Evolutionary conservation across 164 flowering plant species (phyloP), one percentile per base, ranked within the genome.

Genomic region (Houttuynia cordata): DNA sequence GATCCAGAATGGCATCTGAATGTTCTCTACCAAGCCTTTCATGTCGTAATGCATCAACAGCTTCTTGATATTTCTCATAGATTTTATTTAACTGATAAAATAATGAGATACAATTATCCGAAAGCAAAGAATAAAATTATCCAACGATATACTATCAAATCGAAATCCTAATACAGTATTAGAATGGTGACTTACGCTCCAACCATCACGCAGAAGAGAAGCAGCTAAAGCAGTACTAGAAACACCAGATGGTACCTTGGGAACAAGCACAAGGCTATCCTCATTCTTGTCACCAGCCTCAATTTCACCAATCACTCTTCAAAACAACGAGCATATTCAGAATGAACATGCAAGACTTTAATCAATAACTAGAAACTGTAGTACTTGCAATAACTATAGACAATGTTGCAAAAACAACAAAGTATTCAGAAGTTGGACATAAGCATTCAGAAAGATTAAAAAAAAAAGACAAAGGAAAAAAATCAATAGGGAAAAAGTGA

Each of bases 151-250:
- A n/a, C n/a, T n/a, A n/a, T n/a, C n/a, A n/a, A n/a, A n/a, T n/a
- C n/a, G n/a, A 61, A 22, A 55, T 22, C 23, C 3, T 45, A 57
- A 30, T 30, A 2, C 6, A n/a, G 20, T 45, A 54, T 58, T 34
- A 54, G 22, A n/a, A 60, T 58, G 47, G 8, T 8, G 24, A 71
- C 97, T 81, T 62, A 91, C 96, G 85, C 95, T 88, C 99, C 99
- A 93, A 13, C 99, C 99, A 73, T 93, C 95, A 40, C 97, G 90
- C 59, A 93, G 75, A 63, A 93, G 97, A 19, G 96, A 85, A 70
- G 99, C 96, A 1, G 99, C 97, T 64, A 93, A 71, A 57, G 99
- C 97, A 40, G 99, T 93, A 69, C 96, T 97, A 6, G 99, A 93
- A 65, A 93, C 81, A 68, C 95, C 93, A 4, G 55, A 73, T 14